Base-by-base conservation (phyloP, 78 protist genomes). In the Bigelowiella natans region DNA sequence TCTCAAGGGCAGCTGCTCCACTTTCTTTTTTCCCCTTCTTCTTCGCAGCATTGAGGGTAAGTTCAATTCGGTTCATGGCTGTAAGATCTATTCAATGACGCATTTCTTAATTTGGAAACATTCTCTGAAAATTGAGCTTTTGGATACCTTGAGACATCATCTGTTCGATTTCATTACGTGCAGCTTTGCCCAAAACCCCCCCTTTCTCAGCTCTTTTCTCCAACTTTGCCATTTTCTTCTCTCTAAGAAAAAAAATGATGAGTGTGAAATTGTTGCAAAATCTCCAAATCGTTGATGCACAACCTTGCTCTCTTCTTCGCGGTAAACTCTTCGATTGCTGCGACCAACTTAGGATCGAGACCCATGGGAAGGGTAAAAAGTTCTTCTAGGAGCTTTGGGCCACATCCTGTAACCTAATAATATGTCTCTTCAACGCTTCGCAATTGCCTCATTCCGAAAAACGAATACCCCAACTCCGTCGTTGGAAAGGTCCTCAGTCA, bases 41-140 rank as follows among this genome's bases (percentile, higher is more conserved):
- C 89, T 87, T 87, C 36, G 89, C 89, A 36, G 89, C 89, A 36
- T 87, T 87, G 37, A 87, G 64, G 64, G 89, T 87, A n/a, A 87
- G 36, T 36, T 87, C 89, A n/a, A 87, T 18, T 7, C 89, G 89
- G 89, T 87, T 87, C 89, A 87, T 87, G 3, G 40, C 64, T 29
- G 89, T 87, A 3, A 28, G 84, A 26, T 87, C 89, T 18, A 2
- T 51, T 26, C 73, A 51, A 18, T 51, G 18, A 51, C 73, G 18
- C 34, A 51, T 51, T 51, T 51, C 7, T 51, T 51, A 18, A n/a
- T n/a, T n/a, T n/a, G n/a, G 73, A 7, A 18, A 18, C 73, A 51
- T 7, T 18, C 7, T 51, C 73, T 7, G 18, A 18, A 51, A 51
- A 51, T 18, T 51, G 34, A 51, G 18, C 7, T 51, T 51, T 51